Base-by-base conservation (phyloP, 2,329 filamentous ascomycete genomes). In the Tolypocladium guangdongense region DNA sequence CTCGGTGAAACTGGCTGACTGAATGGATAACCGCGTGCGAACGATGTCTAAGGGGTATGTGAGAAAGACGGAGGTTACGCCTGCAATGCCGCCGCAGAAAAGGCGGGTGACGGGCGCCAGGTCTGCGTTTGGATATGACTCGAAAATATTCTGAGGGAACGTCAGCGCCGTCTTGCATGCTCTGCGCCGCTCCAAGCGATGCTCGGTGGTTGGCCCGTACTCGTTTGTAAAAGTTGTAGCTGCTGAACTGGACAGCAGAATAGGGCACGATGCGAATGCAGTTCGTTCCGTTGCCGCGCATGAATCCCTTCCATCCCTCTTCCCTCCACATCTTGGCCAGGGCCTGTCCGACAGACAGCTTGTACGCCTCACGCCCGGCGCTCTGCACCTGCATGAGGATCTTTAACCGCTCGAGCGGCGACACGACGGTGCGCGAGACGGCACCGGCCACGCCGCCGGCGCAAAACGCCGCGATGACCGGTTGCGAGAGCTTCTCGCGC, bases 11-110 rank as follows among this genome's bases (percentile, higher is more conserved):
- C 92, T 96, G n/a, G 93, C 93, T 3, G 90, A 91, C 69, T 99
- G 93, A 79, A 99, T 96, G 8, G 92, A 97, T 49, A 99, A 76
- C 41, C 93, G 85, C 24, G 93, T 99, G 57, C 93, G 88, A 56
- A 97, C 92, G 64, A 99, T 99, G 66, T 99, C 93, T 60, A 99
- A 86, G 16, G 93, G 93, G 68, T 99, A 99, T 50, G 93, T 99
- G 65, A 88, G 85, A 55, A 89, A 87, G 55, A 99, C 93, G 12
- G 93, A 99, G 2, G 93, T 99, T 64, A 99, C 89, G 56, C 93
- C 93, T 24, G 93, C 93, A 52, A 90, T 74, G 43, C 90, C 93
- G 69, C 93, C 93, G 65, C 92, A 97, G n/a, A 90, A 65, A 7
- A 99, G 79, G 53, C 93, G 86, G 58, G 85, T 78, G 50, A 90